Evolutionary conservation across 2,329 filamentous ascomycete genomes (phyloP), one percentile per base, ranked within the genome.

Genomic region (Ophiostoma sp.): DNA sequence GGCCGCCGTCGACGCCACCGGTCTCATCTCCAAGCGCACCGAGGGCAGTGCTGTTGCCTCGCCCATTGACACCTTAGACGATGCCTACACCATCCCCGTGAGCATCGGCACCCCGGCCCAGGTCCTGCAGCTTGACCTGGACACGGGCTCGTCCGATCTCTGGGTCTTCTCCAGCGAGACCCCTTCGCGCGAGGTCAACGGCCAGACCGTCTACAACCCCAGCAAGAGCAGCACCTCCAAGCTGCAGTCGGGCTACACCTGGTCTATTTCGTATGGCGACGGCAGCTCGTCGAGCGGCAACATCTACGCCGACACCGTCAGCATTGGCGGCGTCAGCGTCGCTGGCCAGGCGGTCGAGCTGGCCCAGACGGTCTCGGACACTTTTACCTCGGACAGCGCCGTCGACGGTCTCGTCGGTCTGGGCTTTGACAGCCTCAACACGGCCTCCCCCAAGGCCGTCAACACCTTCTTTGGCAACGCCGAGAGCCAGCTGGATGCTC

Each of bases 41-140:
- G 19, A 61, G 15, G 57, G 48, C 73, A 79, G 80, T 82, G 50
- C 84, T 74, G 82, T 82, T 2, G 73, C 80, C 31, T 82, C 84
- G 22, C 84, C 81, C 22, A 86, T 87, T 0, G 80, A 85, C 74
- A 77, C 81, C n/a, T 80, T 83, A 70, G 87, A 89, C 75, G 78
- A 79, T 28, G 84, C 87, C 75, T 74, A 74, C 73, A 70, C 73
- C 22, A 74, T 74, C 48, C 81, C 82, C 5, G 81, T 85, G 15
- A 77, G 81, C 52, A 82, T 85, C n/a, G 84, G 84, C 17, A 83
- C 78, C 15, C 80, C 80, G 25, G 61, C 75, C 2, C 79, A 80
- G 72, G 70, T 73, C 3, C 77, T 81, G 22, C 76, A 77, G 61
- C 75, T 81, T 22, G 78, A 80, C 74, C 75, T 81, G 66, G 80